Base-by-base conservation (phyloP, 176 grass and related monocot genomes). In the Saccharum officinarum region DNA sequence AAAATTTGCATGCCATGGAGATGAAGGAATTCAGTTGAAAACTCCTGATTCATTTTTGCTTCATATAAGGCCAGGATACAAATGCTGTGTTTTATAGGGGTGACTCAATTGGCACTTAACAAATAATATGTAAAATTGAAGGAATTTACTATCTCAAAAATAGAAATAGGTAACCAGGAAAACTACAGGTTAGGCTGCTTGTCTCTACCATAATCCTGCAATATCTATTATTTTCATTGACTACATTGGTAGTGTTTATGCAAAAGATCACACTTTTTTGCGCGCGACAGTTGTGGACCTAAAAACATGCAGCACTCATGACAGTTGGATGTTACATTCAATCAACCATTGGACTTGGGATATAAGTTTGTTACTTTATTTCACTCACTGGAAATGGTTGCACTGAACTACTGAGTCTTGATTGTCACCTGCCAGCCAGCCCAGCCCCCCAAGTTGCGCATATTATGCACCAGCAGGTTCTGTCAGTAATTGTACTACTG, bases 11-110 rank as follows among this genome's bases (percentile, higher is more conserved):
- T 3, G 13, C 22, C 13, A 28, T 36, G 22, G 36, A 61, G 22
- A 62, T 38, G 25, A 30, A 41, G 23, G 9, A 41, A 64, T 39
- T 44, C 13, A 3, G 41, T 25, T 65, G 39, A 66, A 79, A 66
- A 25, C 60, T 79, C 42, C 17, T 44, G 76, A 30, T 79, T 64
- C 71, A 46, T 78, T 7, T 78, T 42, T 63, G 37, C 76, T 63
- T 41, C 38, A 41, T 42, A 4, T 42, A 4, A 15, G 26, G 40
- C 34, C 20, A 62, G 34, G 55, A 63, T 78, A 63, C 11, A 41
- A 7, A 20, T 77, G 33, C 30, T 39, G 59, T 36, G 0, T 61
- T 62, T 61, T 14, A 28, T 65, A 18, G 57, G 23, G 59, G 18
- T 45, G n/a, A 20, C 57, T 45, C 12, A 28, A 61, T 12, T 45